Base-by-base conservation (phyloP, 73 alveolate genomes). In the Urostyla sp. region DNA sequence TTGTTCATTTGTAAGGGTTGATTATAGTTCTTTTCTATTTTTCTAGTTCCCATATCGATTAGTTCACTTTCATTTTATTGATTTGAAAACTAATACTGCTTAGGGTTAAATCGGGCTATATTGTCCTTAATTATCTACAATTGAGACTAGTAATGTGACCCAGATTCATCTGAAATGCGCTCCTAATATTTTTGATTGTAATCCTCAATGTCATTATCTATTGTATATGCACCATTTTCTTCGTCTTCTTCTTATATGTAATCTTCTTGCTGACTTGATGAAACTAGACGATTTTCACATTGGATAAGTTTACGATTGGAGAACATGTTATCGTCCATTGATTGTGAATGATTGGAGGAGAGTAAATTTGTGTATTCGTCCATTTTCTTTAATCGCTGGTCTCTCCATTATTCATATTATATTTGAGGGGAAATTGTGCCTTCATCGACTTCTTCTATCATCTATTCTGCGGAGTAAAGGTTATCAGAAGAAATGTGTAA, bases 361-460 rank as follows among this genome's bases (percentile, higher is more conserved):
- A 63, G 44, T 5, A 63, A 43, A 43, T 63, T 63, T 13, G 79
- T 21, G 27, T 20, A 63, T 0, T 63, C 79, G 6, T 63, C 79
- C 1, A 63, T 38, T 23, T 63, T 63, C 60, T 63, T 63, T 43
- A 63, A 23, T 63, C 79, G 37, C 2, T 46, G 3, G 20, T 63
- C 79, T 43, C 23, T 63, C 58, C 60, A 63, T 63, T 63, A 18
- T 43, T 63, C 43, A 21, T 63, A 63, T 24, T 63, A 44, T 60
- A 63, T 63, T 2, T 57, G 79, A 10, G 79, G 79, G 24, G 79
- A 63, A 13, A 63, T 63, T 38, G 79, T 35, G 24, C 57, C 53
- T 6, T 58, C 4, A 63, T 16, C 44, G 0, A 43, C 79, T 10
- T 63, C 79, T n/a, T 34, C 3, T 63, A n/a, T n/a, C n/a, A n/a